Evolutionary conservation across 1,284 basidiomycete species (phyloP), one percentile per base, ranked within the genome.

Genomic region (Ceratobasidium sp.): DNA sequence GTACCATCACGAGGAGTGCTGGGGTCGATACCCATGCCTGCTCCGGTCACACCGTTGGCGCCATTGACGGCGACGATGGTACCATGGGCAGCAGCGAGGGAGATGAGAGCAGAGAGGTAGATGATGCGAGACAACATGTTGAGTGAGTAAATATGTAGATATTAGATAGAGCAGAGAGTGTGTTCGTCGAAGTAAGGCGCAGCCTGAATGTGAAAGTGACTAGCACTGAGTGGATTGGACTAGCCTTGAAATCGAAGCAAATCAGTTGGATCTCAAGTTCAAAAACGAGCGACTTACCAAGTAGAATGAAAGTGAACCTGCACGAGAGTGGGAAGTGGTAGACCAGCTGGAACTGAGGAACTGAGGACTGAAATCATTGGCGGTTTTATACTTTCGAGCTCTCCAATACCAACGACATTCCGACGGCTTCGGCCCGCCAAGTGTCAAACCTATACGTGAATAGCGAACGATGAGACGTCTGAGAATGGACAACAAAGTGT

Each of bases 1-100:
- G 74, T 70, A 8, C 78, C 78, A 63, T 77, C 73, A 30, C 78
- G 78, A 23, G 78, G 78, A 49, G 78, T 79, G 46, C 72, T 72
- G 16, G 77, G 73, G 57, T 75, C 73, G 30, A 79, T 75, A 35
- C 78, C 78, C 58, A 79, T 77, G 5, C 77, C 78, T 23, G 59
- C 63, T 2, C 73, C 75, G 23, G 55, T 74, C 21, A 78, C 63
- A 11, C 78, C 78, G 49, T 79, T 79, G 21, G 77, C 78, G n/a
- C 78, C 78, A 5, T 57, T 74, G 44, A 79, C 75, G 30, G 54
- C 74, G 49, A 77, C 78, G 46, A 79, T 77, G 14, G 70, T 70
- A 46, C 78, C 78, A 62, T 79, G 78, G n/a, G 75, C 77, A 38
- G 55, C 64, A 43, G 38, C 72, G 76, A 75, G 50, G 32, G 69